These are phyloP conservation scores for Hirsutella rhossiliensis DNA, from an alignment of 2,329 filamentous ascomycete genomes.

Conservation along the genomic window DNA sequence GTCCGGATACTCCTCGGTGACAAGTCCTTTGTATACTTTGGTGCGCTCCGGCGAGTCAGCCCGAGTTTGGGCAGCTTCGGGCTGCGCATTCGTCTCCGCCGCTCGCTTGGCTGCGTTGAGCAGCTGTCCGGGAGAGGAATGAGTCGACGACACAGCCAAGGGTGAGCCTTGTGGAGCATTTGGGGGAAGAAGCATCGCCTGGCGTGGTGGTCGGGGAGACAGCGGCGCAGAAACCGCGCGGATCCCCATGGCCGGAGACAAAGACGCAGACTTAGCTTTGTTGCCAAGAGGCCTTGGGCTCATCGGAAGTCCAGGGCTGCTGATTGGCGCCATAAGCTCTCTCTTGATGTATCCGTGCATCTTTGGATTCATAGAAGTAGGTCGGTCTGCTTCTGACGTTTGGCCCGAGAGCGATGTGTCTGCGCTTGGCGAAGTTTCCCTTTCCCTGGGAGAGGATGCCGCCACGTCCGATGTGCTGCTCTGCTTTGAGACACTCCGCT, in stretches of 20 bases:
- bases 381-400: slow-evolving; percentile 23
- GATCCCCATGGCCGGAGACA: slow-evolving; percentile 45
- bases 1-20: slow-evolving; percentile 78
- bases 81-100: slow-evolving; percentile 22
- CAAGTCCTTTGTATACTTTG: slow-evolving; percentile 61
- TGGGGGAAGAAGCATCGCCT: slow-evolving; percentile 60
- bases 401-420: slow-evolving; percentile 18
- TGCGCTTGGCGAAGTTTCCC: slow-evolving; percentile 27
- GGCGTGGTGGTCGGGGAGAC: slow-evolving; percentile 61
- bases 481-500: slow-evolving; percentile 63
- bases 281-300: slow-evolving; percentile 47
- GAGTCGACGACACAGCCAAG: slow-evolving; percentile 5
- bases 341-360: slow-evolving; percentile 25
- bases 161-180: slow-evolving; percentile 55
- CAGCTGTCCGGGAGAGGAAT: slow-evolving; percentile 1
- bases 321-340: slow-evolving; percentile 28
- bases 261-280: slow-evolving; percentile 33
- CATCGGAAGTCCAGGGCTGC: slow-evolving; percentile 47
- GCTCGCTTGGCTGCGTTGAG: slow-evolving; percentile 3
- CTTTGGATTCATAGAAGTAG: slow-evolving; percentile 41
- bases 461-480: slow-evolving; percentile 34
- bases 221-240: slow-evolving; percentile 37
- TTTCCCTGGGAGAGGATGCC: slow-evolving; percentile 9
- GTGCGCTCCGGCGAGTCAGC: slow-evolving; percentile 30
- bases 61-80: slow-evolving; percentile 11